These are phyloP conservation scores for Paecilomyces sp. DNA, from an alignment of 2,329 filamentous ascomycete genomes.

Conservation along the genomic window DNA sequence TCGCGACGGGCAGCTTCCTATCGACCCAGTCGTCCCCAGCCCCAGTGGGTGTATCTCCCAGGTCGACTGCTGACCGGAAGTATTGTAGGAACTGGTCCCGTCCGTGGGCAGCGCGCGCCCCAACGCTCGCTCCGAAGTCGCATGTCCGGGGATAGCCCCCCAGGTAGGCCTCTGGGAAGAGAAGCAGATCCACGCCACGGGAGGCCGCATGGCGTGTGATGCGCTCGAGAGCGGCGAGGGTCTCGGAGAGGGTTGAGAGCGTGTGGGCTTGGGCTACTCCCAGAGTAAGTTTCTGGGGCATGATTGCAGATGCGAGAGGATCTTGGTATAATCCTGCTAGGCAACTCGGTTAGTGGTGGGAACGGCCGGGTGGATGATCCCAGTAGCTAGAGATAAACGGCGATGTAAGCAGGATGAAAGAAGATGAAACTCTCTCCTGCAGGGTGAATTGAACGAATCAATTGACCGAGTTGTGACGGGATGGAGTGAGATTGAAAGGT, in stretches of 20 bases:
- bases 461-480: not conserved
- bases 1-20: slow-evolving; percentile 48
- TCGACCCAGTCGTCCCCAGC: slow-evolving; percentile 67
- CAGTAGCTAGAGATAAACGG: not conserved
- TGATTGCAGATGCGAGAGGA: slow-evolving; percentile 9
- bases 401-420: not conserved
- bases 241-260: slow-evolving; percentile 40
- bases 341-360: not conserved
- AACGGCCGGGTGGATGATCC: not conserved
- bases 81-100: slow-evolving; percentile 78
- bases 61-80: slow-evolving; percentile 70
- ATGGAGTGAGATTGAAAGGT: not conserved
- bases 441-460: not conserved
- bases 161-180: slow-evolving; percentile 88
- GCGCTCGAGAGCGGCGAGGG: slow-evolving; percentile 58
- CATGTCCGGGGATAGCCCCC: slow-evolving; percentile 85
- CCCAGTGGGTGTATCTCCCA: slow-evolving; percentile 69
- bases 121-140: slow-evolving; percentile 68
- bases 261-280: slow-evolving; percentile 43
- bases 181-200: slow-evolving; percentile 58
- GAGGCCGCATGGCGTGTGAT: slow-evolving; percentile 59
- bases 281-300: slow-evolving; percentile 36
- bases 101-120: slow-evolving; percentile 59
- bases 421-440: not conserved
- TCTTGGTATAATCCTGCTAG: not conserved